These are phyloP conservation scores for Cordyceps fumosorosea DNA, from an alignment of 2,329 filamentous ascomycete species.

Conservation along the genomic window DNA sequence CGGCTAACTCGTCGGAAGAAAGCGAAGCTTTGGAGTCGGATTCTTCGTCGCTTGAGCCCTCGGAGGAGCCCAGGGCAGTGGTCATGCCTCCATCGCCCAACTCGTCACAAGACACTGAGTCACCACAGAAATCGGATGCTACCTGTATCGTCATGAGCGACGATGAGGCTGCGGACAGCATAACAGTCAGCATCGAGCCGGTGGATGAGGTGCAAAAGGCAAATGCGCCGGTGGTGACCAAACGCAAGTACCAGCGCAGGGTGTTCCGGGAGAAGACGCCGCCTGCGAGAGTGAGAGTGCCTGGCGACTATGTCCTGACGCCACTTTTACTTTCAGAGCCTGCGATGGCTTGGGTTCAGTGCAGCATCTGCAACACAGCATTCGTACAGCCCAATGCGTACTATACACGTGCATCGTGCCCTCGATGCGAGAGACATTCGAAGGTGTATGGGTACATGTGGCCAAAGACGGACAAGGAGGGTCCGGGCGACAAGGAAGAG, in stretches of 20 bases:
- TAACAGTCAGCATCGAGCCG: constrained; percentile 23
- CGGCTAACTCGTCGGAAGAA: constrained; percentile 8
- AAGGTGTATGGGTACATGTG: constrained; percentile 93
- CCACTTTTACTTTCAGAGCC: constrained; percentile 67
- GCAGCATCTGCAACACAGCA: constrained; percentile 70
- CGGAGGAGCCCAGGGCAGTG: not conserved
- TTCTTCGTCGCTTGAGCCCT: not conserved
- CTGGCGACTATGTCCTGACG: constrained; percentile 80
- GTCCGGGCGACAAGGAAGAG: constrained; percentile 64
- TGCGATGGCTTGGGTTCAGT: constrained; percentile 78
- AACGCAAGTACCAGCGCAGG: constrained; percentile 30
- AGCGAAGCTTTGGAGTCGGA: not conserved
- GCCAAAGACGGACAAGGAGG: constrained; percentile 87
- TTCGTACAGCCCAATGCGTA: constrained; percentile 91
- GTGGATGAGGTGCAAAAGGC: constrained; percentile 7
- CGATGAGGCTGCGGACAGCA: constrained; percentile 12
- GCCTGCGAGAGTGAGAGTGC: constrained; percentile 41
- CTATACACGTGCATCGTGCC: constrained; percentile 77
- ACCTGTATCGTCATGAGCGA: not conserved
- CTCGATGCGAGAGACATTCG: constrained; percentile 88
- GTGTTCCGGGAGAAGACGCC: constrained; percentile 29
- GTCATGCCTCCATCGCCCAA: not conserved
- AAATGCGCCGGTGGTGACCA: constrained; percentile 17
- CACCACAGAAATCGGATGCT: constrained; percentile 3
- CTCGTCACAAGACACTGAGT: constrained; percentile 6